A percentile compares a stretch with the other conserved stretches of the same genome.
These are phyloP conservation scores for Rhizopus stolonifer DNA, from an alignment of 371 early-diverging fungal genomes.

Conservation along the genomic window DNA sequence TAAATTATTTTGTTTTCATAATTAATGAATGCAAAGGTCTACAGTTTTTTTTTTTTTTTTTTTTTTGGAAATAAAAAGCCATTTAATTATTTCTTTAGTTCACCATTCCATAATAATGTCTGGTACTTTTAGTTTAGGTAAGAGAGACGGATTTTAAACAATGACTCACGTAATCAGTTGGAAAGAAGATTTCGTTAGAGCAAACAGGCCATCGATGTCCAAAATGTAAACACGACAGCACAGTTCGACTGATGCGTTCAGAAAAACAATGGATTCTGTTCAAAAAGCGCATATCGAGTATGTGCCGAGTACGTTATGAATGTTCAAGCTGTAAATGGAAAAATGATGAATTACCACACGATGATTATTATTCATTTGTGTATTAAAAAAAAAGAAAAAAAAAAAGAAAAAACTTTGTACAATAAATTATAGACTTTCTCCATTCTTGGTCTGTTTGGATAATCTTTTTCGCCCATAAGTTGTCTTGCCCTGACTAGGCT, in stretches of 20 bases:
- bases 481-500: conserved; percentile 36
- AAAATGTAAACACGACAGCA: conserved; percentile 35
- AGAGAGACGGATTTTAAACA: not conserved
- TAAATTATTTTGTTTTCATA: not conserved
- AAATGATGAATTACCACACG: conserved; percentile 32
- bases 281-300: conserved; percentile 37
- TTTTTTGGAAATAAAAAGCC: conserved; percentile 1
- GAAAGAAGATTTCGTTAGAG: conserved; percentile 41
- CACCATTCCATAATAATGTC: conserved; percentile 3
- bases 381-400: too few species aligned
- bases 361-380: not conserved
- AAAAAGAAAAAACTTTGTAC: too few species aligned
- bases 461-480: conserved; percentile 47
- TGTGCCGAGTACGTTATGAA: conserved; percentile 46
- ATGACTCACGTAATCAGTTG: conserved; percentile 7
- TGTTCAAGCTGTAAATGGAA: conserved; percentile 43
- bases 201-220: conserved; percentile 41
- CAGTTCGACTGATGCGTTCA: conserved; percentile 41
- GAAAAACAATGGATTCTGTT: conserved; percentile 39
- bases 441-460: too few species aligned
- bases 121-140: conserved; percentile 14
- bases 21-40: not conserved
- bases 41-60: not conserved
- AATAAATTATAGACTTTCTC: too few species aligned
- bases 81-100: not conserved